phyloP scores from a whole-genome alignment of 2,329 filamentous ascomycete genomes.

The Nannizziopsis arthrosporioides region DNA sequence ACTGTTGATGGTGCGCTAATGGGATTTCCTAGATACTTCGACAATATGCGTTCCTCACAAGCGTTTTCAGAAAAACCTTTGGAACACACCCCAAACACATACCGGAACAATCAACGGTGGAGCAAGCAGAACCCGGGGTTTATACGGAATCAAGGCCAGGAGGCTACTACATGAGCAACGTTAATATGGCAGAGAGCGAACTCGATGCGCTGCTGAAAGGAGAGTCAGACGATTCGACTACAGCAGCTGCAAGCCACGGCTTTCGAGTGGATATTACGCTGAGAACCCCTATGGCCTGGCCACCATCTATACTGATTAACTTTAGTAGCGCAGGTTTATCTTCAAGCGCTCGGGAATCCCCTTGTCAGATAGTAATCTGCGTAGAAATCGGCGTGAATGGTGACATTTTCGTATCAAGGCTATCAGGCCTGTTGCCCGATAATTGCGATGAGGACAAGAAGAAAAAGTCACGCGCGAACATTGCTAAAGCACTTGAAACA shows the following conservation, averaged over 20 bases:
- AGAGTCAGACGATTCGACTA: neutral
- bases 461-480: constrained; percentile 23
- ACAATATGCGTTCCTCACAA: constrained; percentile 35
- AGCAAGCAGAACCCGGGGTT: constrained; percentile 5
- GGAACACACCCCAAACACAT: constrained; percentile 13
- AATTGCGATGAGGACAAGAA: constrained; percentile 17
- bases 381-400: constrained; percentile 34
- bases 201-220: constrained; percentile 42
- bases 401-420: constrained; percentile 29
- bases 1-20: neutral
- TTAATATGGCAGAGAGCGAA: constrained; percentile 38
- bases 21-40: constrained; percentile 28
- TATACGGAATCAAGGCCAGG: constrained; percentile 7
- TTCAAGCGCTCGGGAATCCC: neutral
- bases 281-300: constrained; percentile 10
- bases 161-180: constrained; percentile 28
- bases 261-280: constrained; percentile 10
- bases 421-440: constrained; percentile 25
- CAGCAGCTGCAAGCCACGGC: neutral
- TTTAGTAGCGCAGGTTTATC: constrained; percentile 13
- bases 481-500: constrained; percentile 31
- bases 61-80: constrained; percentile 30
- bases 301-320: constrained; percentile 13
- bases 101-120: constrained; percentile 8
- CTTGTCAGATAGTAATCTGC: constrained; percentile 23